A percentile compares a stretch with the other conserved stretches of the same genome.
phyloP scores from a whole-genome alignment of 805 yeast species.

The Lipomyces chichibuensis region DNA sequence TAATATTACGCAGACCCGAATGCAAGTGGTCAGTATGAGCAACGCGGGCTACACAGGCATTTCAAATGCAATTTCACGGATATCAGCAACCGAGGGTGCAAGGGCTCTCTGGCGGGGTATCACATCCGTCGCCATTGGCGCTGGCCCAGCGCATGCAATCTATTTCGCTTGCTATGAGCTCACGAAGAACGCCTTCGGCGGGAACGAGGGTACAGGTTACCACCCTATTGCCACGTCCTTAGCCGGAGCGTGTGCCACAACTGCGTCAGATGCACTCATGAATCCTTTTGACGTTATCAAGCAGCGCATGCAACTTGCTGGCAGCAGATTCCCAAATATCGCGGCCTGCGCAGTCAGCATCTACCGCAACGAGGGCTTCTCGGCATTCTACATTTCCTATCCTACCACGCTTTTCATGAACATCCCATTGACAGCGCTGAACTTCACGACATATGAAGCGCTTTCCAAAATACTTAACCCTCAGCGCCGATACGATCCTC shows the following conservation, averaged over 20 bases:
- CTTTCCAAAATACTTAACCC: slow-evolving; percentile 81
- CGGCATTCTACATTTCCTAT: slow-evolving; percentile 88
- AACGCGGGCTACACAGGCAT: slow-evolving; percentile 48
- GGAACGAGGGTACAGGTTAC: slow-evolving; percentile 49
- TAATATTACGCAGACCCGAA: slow-evolving; percentile 61
- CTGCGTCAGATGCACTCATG: slow-evolving; percentile 94
- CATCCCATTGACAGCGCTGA: slow-evolving; percentile 92
- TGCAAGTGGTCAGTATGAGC: slow-evolving; percentile 61
- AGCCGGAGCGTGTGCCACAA: slow-evolving; percentile 91
- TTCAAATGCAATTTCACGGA: slow-evolving; percentile 68
- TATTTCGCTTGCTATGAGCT: slow-evolving; percentile 93
- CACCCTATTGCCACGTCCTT: slow-evolving; percentile 82
- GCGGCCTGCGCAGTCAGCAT: slow-evolving; percentile 41
- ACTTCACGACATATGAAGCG: slow-evolving; percentile 89
- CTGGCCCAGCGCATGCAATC: slow-evolving; percentile 99
- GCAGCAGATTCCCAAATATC: slow-evolving; percentile 39
- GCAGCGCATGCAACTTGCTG: slow-evolving; percentile 84
- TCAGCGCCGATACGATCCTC: slow-evolving; percentile 72
- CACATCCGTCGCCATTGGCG: slow-evolving; percentile 87
- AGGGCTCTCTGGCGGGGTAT: slow-evolving; percentile 91
- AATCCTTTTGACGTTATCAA: slow-evolving; percentile 95
- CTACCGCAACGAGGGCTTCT: slow-evolving; percentile 49
- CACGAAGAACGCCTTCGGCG: slow-evolving; percentile 60
- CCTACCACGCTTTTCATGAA: slow-evolving; percentile 92
- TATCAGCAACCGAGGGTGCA: slow-evolving; percentile 87